Conservation (phyloP, 495 filamentous ascomycete species). For the Podospora comata region DNA sequence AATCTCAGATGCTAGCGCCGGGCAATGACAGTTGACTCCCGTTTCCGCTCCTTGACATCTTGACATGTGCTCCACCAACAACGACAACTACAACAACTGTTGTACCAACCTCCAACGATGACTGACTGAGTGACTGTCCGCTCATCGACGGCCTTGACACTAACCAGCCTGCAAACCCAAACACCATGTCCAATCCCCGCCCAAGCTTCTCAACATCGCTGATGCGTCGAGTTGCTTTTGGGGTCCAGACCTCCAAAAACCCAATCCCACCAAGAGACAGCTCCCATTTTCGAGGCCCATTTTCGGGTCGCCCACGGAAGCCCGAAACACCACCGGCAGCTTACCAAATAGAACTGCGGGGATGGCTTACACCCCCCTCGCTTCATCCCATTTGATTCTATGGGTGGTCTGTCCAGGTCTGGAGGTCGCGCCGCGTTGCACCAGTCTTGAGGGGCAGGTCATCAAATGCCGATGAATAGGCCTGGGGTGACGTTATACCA, state of each 20-base stretch:
- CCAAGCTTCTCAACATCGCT: background rate
- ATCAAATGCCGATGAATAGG: conserved; percentile 2
- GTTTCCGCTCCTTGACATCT: background rate
- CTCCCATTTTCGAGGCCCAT: background rate
- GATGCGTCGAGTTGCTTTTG: background rate
- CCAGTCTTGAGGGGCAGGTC: background rate
- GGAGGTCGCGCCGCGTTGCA: background rate
- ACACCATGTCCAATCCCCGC: background rate
- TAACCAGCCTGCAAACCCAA: background rate
- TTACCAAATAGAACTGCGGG: background rate
- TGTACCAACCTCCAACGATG: background rate
- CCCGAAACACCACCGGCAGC: background rate
- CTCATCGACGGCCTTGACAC: background rate
- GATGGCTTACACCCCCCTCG: background rate
- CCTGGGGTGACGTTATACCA: background rate
- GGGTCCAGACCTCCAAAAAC: background rate
- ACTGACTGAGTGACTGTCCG: background rate
- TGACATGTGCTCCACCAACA: background rate
- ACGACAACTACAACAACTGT: background rate
- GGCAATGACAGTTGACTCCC: background rate
- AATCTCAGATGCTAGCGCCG: background rate
- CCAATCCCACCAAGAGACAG: background rate
- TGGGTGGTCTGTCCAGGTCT: background rate
- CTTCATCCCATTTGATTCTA: background rate
- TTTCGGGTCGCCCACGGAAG: background rate